These are phyloP conservation scores for Westerdykella ornata DNA, from an alignment of 2,329 filamentous ascomycete genomes.

Conservation along the genomic window DNA sequence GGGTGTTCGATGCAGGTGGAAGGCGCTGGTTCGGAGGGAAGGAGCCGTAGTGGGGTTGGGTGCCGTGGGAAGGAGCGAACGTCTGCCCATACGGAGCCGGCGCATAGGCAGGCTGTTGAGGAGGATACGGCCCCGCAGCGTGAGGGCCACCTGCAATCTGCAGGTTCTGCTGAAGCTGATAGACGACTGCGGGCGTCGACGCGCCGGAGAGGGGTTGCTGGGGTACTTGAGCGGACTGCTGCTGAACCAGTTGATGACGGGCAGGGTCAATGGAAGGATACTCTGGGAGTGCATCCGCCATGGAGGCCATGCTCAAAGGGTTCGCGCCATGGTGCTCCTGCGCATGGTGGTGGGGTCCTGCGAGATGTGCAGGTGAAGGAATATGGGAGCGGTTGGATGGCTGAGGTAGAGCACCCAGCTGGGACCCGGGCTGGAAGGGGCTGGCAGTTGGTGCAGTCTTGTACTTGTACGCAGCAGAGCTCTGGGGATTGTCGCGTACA, in stretches of 20 bases:
- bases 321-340: slow-evolving; percentile 22
- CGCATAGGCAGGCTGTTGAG: slow-evolving; percentile 23
- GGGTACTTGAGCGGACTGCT: slow-evolving; percentile 1
- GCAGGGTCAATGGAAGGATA: slow-evolving; percentile 20
- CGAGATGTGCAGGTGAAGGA: slow-evolving; percentile 21
- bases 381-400: slow-evolving; percentile 23
- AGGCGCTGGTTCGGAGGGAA: slow-evolving; percentile 24
- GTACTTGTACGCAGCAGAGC: slow-evolving; percentile 11
- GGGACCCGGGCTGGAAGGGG: slow-evolving; percentile 33
- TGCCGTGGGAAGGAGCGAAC: slow-evolving; percentile 20
- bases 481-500: slow-evolving; percentile 22
- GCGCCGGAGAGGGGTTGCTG: slow-evolving; percentile 34
- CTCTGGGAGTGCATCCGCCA: slow-evolving; percentile 34
- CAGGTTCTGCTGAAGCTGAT: slow-evolving; percentile 36
- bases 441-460: slow-evolving; percentile 21
- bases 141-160: slow-evolving; percentile 28
- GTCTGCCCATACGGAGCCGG: slow-evolving; percentile 24
- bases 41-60: slow-evolving; percentile 19
- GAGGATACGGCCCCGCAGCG: slow-evolving; percentile 15
- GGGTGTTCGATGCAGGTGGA: slow-evolving; percentile 12
- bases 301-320: slow-evolving; percentile 33
- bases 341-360: slow-evolving; percentile 15
- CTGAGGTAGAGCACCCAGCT: slow-evolving; percentile 30
- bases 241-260: slow-evolving; percentile 7
- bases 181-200: slow-evolving; percentile 37